phyloP scores from a whole-genome alignment of 2,329 filamentous ascomycete species.

The Phyllachora maydis region DNA sequence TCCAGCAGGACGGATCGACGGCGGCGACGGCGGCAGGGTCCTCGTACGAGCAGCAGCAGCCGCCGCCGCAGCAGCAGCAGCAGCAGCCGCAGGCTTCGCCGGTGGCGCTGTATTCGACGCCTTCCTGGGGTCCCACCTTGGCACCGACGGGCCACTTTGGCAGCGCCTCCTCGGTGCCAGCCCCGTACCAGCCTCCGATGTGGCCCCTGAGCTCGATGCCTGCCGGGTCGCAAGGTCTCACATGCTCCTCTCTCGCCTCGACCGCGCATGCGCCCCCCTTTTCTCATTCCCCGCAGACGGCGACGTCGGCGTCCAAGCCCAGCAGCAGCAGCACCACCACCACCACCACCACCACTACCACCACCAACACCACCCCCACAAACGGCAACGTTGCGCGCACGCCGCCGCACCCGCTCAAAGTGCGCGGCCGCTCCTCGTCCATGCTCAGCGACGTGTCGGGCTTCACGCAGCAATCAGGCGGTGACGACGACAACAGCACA shows the following conservation, averaged over 20 bases:
- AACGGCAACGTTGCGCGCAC: too few species aligned
- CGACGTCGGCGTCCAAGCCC: constrained; percentile 5
- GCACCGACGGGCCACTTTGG: constrained; percentile 6
- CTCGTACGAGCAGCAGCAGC: background rate
- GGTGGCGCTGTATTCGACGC: too few species aligned
- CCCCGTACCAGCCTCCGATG: constrained; percentile 13
- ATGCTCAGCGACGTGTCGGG: constrained; percentile 49
- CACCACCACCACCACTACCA: constrained; percentile 2
- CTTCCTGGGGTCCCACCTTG: too few species aligned
- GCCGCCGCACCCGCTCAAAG: too few species aligned
- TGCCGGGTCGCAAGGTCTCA: too few species aligned
- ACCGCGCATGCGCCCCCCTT: constrained; percentile 7
- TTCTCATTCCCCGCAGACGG: constrained; percentile 6
- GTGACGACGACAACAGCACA: constrained; percentile 21
- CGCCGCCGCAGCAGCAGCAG: too few species aligned
- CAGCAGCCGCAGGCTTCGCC: too few species aligned
- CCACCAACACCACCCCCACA: constrained; percentile 12
- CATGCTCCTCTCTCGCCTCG: constrained; percentile 3
- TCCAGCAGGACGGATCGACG: constrained; percentile 17
- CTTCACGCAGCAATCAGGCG: constrained; percentile 40
- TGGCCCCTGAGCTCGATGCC: constrained; percentile 14
- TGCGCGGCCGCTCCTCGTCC: constrained; percentile 38
- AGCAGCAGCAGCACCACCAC: constrained; percentile 1
- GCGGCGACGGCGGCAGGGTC: constrained; percentile 10
- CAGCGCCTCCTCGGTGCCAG: constrained; percentile 8